Percentiles rank a stretch among this genome's conserved stretches.
Conservation (phyloP, 176 grass and related monocot genomes). For the Neostapfia colusana region DNA sequence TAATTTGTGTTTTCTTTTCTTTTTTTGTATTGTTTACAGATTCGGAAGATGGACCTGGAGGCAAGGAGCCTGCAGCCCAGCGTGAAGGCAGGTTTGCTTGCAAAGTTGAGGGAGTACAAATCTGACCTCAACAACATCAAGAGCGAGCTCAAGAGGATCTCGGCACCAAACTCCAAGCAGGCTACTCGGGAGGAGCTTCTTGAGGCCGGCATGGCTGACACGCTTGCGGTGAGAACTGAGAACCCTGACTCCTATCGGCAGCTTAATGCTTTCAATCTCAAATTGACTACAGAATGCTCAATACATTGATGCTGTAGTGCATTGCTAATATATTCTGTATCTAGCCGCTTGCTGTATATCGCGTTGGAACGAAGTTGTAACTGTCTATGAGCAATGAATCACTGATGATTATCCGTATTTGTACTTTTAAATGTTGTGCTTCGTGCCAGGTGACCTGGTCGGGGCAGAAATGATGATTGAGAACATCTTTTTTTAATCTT, state of each 20-base stretch:
- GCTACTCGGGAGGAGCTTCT: slow-evolving; percentile 78
- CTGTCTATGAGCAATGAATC: background rate
- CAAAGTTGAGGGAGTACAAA: slow-evolving; percentile 89
- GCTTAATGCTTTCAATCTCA: background rate
- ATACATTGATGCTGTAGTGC: background rate
- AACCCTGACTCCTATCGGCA: background rate
- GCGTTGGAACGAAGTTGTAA: background rate
- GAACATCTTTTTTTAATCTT: background rate
- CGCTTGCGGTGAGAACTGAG: slow-evolving; percentile 62
- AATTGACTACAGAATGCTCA: background rate
- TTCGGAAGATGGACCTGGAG: slow-evolving; percentile 94
- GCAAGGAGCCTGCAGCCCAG: slow-evolving; percentile 83
- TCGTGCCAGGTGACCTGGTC: slow-evolving; percentile 12
- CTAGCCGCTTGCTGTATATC: background rate
- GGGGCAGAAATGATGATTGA: background rate
- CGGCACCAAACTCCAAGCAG: slow-evolving; percentile 58
- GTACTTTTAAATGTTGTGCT: background rate
- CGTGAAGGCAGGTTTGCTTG: slow-evolving; percentile 72
- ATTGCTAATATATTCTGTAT: background rate
- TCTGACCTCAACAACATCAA: slow-evolving; percentile 86
- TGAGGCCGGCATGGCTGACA: slow-evolving; percentile 82
- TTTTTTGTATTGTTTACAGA: slow-evolving; percentile 31
- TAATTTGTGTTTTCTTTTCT: background rate
- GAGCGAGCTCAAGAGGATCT: slow-evolving; percentile 79
- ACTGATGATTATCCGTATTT: background rate